Evolutionary conservation across 108 stramenopile species (phyloP).

Genomic region (Cyclotella kingstonii): DNA sequence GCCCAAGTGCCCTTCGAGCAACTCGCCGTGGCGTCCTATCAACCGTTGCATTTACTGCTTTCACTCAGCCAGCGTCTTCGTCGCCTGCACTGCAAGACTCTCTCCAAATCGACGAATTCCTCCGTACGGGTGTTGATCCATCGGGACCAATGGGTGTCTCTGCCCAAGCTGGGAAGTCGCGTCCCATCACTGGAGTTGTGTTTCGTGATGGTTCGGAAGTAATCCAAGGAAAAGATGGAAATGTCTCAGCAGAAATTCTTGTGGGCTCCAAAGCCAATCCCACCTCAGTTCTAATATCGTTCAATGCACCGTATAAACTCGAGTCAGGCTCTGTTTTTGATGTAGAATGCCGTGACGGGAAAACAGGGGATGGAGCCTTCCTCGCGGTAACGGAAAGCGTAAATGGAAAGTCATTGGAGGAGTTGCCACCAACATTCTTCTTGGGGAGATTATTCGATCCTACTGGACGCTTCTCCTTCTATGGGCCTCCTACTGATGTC

Average conservation of each 20-base stretch:
- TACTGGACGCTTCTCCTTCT: slow-evolving; percentile 77
- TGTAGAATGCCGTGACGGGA: slow-evolving; percentile 76
- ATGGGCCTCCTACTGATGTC: slow-evolving; percentile 81
- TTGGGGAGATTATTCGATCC: slow-evolving; percentile 61
- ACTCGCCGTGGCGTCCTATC: slow-evolving; percentile 4
- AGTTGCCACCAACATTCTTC: slow-evolving; percentile 66
- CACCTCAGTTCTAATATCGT: slow-evolving; percentile 56
- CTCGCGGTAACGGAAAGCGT: slow-evolving; percentile 60
- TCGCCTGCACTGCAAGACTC: slow-evolving; percentile 61
- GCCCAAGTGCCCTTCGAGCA: slow-evolving; percentile 4
- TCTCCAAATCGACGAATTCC: slow-evolving; percentile 57
- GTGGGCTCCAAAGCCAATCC: slow-evolving; percentile 46
- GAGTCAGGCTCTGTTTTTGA: slow-evolving; percentile 74
- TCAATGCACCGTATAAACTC: slow-evolving; percentile 59
- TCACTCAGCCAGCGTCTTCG: slow-evolving; percentile 3
- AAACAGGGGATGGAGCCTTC: slow-evolving; percentile 80
- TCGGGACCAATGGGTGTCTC: slow-evolving; percentile 73
- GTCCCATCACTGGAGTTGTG: slow-evolving; percentile 75
- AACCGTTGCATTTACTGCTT: background rate
- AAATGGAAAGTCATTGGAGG: slow-evolving; percentile 52
- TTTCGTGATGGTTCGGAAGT: slow-evolving; percentile 78
- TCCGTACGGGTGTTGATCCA: slow-evolving; percentile 59
- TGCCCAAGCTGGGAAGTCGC: slow-evolving; percentile 76
- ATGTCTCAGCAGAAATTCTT: slow-evolving; percentile 76
- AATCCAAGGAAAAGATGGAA: slow-evolving; percentile 48